Conservation (phyloP, 805 yeast species). For the Candida khao-thaluensis region DNA sequence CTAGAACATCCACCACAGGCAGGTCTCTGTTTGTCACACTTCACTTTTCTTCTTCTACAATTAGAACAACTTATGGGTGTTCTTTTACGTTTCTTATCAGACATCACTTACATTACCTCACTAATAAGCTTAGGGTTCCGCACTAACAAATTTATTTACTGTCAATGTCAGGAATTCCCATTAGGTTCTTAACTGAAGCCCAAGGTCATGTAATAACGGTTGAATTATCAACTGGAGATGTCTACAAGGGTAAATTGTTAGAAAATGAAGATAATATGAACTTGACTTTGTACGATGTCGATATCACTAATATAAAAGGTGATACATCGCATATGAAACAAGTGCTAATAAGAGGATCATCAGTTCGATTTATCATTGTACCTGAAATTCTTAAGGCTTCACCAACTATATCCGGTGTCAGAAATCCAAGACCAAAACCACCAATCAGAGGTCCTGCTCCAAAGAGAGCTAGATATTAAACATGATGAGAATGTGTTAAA, state of each 20-base stretch:
- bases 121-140: not conserved
- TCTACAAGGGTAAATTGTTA: conserved; percentile 80
- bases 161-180: conserved; percentile 64
- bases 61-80: conserved; percentile 42
- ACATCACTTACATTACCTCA: not conserved
- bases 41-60: conserved; percentile 43
- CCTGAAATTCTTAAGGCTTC: conserved; percentile 90
- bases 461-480: conserved; percentile 29
- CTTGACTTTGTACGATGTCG: conserved; percentile 77
- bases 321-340: conserved; percentile 72
- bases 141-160: not conserved
- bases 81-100: conserved; percentile 26
- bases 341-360: conserved; percentile 90
- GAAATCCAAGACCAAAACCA: conserved; percentile 62
- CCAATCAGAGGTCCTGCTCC: conserved; percentile 64
- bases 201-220: conserved; percentile 82
- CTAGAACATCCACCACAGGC: conserved; percentile 42
- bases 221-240: conserved; percentile 82
- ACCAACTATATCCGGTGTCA: conserved; percentile 73
- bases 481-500: not conserved
- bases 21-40: conserved; percentile 42
- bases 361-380: conserved; percentile 75
- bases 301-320: conserved; percentile 69
- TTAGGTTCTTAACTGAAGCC: conserved; percentile 82
- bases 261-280: conserved; percentile 96